phyloP scores from a whole-genome alignment of 2,329 filamentous ascomycete species.

The Hypoxylon sp. region DNA sequence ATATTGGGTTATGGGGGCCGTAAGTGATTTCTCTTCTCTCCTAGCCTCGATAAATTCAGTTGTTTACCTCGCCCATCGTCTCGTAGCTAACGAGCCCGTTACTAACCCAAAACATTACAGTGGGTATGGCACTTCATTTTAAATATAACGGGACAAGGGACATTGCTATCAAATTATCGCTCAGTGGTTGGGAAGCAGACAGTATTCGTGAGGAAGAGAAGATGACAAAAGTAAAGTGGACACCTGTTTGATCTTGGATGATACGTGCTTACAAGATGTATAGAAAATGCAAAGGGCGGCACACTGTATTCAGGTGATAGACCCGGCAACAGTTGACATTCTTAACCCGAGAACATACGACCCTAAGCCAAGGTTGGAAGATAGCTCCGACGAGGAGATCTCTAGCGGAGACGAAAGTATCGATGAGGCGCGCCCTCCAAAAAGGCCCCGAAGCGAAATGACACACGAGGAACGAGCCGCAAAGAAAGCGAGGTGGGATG shows the following conservation, averaged over 20 bases:
- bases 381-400: constrained; percentile 19
- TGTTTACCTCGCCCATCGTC: too few relatives aligned
- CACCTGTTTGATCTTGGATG: neutral
- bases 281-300: constrained; percentile 26
- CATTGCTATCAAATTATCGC: constrained; percentile 25
- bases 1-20: constrained; percentile 29
- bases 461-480: neutral
- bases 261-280: constrained; percentile 7
- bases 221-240: constrained; percentile 16
- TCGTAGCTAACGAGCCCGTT: neutral
- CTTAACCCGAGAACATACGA: neutral
- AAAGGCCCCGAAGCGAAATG: neutral
- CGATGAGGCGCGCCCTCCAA: neutral
- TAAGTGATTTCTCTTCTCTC: constrained; percentile 14
- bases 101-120: constrained; percentile 17
- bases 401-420: constrained; percentile 39
- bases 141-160: constrained; percentile 10
- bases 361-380: neutral
- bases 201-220: constrained; percentile 25
- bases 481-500: neutral
- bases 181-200: neutral
- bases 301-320: constrained; percentile 32
- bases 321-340: neutral
- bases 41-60: neutral
- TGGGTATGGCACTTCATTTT: constrained; percentile 36